A percentile compares a stretch with the other conserved stretches of the same genome.
phyloP scores from a whole-genome alignment of 2,329 filamentous ascomycete genomes.

The Xylaria sp. region DNA sequence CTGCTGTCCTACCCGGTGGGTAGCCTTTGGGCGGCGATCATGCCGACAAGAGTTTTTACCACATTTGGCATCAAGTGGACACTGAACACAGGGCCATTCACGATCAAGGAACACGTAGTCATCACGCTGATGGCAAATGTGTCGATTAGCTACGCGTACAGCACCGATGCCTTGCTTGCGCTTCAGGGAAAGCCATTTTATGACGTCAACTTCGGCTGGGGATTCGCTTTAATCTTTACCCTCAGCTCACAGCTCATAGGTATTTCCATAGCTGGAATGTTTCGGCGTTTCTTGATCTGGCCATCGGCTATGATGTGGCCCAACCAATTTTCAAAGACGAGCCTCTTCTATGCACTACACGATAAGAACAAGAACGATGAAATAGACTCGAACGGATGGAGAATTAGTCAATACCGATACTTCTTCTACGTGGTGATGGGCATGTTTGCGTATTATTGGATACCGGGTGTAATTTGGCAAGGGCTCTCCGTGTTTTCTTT shows the following conservation, averaged over 20 bases:
- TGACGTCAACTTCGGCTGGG: constrained; percentile 52
- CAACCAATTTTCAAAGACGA: constrained; percentile 52
- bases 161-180: constrained; percentile 48
- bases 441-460: constrained; percentile 59
- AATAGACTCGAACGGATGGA: constrained; percentile 50
- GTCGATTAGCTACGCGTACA: constrained; percentile 46
- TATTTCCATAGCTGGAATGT: constrained; percentile 57
- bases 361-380: constrained; percentile 50
- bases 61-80: constrained; percentile 51
- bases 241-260: constrained; percentile 60
- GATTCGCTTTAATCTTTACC: constrained; percentile 55
- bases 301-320: constrained; percentile 58
- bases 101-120: constrained; percentile 53
- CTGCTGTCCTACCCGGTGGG: constrained; percentile 52
- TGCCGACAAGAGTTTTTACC: constrained; percentile 49
- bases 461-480: constrained; percentile 57
- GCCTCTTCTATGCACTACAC: constrained; percentile 53
- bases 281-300: constrained; percentile 53
- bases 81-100: constrained; percentile 52
- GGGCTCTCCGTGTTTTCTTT: constrained; percentile 55
- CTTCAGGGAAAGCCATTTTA: constrained; percentile 50
- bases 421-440: constrained; percentile 50
- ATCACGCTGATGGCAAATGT: constrained; percentile 53
- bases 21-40: constrained; percentile 48
- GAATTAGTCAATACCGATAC: constrained; percentile 52